Base-by-base conservation (phyloP, 495 filamentous ascomycete species). In the Podospora appendiculata region DNA sequence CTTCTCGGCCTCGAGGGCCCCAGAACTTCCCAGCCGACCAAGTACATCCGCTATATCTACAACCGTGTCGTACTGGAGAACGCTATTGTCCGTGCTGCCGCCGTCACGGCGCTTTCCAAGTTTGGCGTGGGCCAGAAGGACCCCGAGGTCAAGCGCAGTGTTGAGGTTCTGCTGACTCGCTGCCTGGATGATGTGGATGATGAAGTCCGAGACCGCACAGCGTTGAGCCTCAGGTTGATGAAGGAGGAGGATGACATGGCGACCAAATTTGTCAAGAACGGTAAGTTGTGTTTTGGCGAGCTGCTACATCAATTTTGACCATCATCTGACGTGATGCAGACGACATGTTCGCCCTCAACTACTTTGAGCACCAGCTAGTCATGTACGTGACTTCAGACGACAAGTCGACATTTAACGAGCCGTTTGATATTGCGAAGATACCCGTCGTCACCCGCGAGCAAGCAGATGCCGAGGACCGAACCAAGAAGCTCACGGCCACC, bases 41-140 rank as follows among this genome's bases (percentile, higher is more conserved):
- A 97, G 76, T 99, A 96, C 59, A 94, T 99, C 63, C 87, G 93
- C 11, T 99, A 99, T 69, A 97, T 99, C 59, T 99, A 99, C 71
- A 99, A 99, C 74, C 85, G 93, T 35, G 93, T 99, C 16, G 94
- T 97, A 19, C 73, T 99, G 25, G 93, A 99, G 73, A 99, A 97
- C 65, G 89, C 93, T 19, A 88, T 95, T 54, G 90, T 99, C 40
- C 84, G 93, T 54, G 93, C 93, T 38, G 94, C 93, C 16, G 94
- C 93, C 25, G 93, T 96, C 40, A 96, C 93, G 14, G 93, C 93
- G 8, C 64, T 99, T 51, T 90, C 92, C 54, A 99, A 97, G 68
- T 97, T 97, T 66, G 94, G 93, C 58, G 90, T 97, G 48, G 90
- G 90, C 40, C 94, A 95, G 68, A 93, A 95, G 70, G 92, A 96